Percentiles rank a stretch among this genome's conserved stretches.
Conservation (phyloP, 176 grass and related monocot genomes). For the Musa troglodytarum region DNA sequence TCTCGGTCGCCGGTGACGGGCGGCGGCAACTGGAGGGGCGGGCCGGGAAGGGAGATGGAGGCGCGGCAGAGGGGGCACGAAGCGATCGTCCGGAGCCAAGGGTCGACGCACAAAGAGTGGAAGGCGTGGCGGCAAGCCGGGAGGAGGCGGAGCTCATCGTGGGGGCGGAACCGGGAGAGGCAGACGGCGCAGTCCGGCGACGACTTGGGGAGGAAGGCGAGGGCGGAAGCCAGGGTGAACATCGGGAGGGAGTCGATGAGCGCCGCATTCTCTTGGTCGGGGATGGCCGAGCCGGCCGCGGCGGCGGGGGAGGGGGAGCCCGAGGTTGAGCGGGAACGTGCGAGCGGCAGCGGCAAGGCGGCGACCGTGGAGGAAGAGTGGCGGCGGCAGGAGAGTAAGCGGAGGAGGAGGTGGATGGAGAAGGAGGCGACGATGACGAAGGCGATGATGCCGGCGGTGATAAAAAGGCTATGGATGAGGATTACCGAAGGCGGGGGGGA, state of each 20-base stretch:
- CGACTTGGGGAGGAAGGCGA: slow-evolving; percentile 49
- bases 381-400: slow-evolving; percentile 2
- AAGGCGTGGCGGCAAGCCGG: slow-evolving; percentile 81
- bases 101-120: slow-evolving; percentile 64
- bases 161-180: slow-evolving; percentile 45
- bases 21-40: slow-evolving; percentile 25
- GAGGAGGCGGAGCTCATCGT: slow-evolving; percentile 73
- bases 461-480: not conserved
- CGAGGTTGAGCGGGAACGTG: slow-evolving; percentile 2
- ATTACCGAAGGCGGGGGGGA: not conserved
- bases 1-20: not conserved
- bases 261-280: slow-evolving; percentile 25
- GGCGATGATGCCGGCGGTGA: slow-evolving; percentile 17
- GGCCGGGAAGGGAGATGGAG: slow-evolving; percentile 53
- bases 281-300: slow-evolving; percentile 11
- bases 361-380: slow-evolving; percentile 11
- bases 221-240: slow-evolving; percentile 53
- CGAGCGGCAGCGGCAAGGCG: slow-evolving; percentile 34
- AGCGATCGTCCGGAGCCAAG: slow-evolving; percentile 57
- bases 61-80: slow-evolving; percentile 83
- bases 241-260: slow-evolving; percentile 64
- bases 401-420: slow-evolving; percentile 13
- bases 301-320: not conserved
- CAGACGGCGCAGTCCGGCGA: slow-evolving; percentile 78
- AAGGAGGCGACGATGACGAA: slow-evolving; percentile 5